Evolutionary conservation across 306 rosid species (phyloP).

Genomic region (Vigna angularis): DNA sequence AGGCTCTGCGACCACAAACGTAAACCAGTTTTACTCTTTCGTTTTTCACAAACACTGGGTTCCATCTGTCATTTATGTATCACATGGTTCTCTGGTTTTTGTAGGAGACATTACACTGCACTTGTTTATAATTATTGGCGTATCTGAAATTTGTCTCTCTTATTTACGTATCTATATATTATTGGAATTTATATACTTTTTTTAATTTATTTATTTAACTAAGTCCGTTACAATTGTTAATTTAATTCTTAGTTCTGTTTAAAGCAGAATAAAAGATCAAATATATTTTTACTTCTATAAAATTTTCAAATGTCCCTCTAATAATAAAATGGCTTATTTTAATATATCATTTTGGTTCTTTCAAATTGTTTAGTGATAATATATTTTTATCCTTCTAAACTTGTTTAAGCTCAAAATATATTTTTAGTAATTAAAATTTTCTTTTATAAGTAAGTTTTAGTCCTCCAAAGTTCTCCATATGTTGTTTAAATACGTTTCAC

Average conservation of each 20-base stretch:
- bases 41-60: background rate
- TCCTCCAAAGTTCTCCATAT: too few relatives aligned
- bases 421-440: too few relatives aligned
- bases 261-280: too few relatives aligned
- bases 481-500: too few relatives aligned
- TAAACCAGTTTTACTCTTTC: background rate
- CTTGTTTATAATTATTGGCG: background rate
- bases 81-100: background rate
- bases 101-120: background rate
- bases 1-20: background rate
- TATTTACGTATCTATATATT: background rate
- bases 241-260: background rate
- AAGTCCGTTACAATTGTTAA: background rate
- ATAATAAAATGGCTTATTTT: too few relatives aligned
- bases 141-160: slow-evolving; percentile 10
- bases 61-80: background rate
- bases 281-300: too few relatives aligned
- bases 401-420: too few relatives aligned
- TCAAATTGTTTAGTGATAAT: too few relatives aligned
- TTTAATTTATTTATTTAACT: background rate
- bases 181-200: background rate
- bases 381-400: too few relatives aligned
- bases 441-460: too few relatives aligned
- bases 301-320: too few relatives aligned
- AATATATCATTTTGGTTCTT: too few relatives aligned